Percentiles rank a stretch among this genome's conserved stretches.
These are phyloP conservation scores for Falciphora oryzae DNA, from an alignment of 2,329 filamentous ascomycete species.

Conservation along the genomic window DNA sequence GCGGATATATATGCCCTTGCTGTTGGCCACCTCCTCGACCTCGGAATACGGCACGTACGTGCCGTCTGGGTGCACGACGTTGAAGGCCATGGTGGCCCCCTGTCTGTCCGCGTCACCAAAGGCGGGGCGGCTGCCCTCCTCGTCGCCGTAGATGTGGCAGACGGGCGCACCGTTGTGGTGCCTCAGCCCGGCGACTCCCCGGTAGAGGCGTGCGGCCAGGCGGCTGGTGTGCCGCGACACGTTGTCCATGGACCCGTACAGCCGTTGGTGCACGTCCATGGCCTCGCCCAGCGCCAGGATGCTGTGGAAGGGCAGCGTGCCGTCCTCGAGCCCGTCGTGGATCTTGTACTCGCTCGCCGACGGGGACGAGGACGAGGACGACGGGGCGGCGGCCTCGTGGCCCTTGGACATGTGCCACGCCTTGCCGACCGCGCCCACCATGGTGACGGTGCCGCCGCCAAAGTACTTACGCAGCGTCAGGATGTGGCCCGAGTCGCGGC, in stretches of 20 bases:
- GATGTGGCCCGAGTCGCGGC: slow-evolving; percentile 48
- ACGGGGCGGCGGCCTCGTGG: slow-evolving; percentile 23
- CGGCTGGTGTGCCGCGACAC: slow-evolving; percentile 53
- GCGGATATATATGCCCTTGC: slow-evolving; percentile 51
- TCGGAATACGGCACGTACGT: slow-evolving; percentile 48
- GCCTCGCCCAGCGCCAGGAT: slow-evolving; percentile 58
- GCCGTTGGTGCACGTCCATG: slow-evolving; percentile 46
- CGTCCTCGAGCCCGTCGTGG: slow-evolving; percentile 60
- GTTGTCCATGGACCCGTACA: slow-evolving; percentile 54
- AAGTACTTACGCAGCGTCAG: slow-evolving; percentile 55
- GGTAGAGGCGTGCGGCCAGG: slow-evolving; percentile 44
- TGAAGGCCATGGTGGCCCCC: slow-evolving; percentile 60
- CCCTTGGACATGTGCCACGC: slow-evolving; percentile 50
- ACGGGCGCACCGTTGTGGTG: slow-evolving; percentile 48
- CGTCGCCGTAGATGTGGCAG: slow-evolving; percentile 42
- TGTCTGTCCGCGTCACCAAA: slow-evolving; percentile 48
- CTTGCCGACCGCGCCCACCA: slow-evolving; percentile 47
- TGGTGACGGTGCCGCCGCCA: slow-evolving; percentile 60
- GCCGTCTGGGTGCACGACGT: slow-evolving; percentile 47
- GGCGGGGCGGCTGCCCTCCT: slow-evolving; percentile 19
- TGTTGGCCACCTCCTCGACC: slow-evolving; percentile 53
- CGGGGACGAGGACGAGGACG: background rate
- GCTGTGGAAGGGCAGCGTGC: slow-evolving; percentile 59
- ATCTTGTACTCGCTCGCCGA: slow-evolving; percentile 34
- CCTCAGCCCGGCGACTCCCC: slow-evolving; percentile 38